These are phyloP conservation scores for Physcomitrellopsis africana DNA, from an alignment of 225 moss, liverwort and hornwort species.

Conservation along the genomic window DNA sequence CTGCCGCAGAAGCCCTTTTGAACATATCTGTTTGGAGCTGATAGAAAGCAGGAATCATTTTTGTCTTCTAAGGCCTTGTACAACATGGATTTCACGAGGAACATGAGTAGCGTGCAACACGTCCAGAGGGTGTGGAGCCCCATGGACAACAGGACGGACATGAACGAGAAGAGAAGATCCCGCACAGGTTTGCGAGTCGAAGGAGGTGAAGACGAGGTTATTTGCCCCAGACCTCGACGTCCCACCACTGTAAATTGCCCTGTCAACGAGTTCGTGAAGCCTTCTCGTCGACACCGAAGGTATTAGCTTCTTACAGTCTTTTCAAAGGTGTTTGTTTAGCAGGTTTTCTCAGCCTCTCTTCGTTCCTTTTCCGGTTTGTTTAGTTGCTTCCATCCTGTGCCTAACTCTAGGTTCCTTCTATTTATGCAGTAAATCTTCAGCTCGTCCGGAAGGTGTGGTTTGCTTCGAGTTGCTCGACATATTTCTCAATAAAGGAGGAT, in stretches of 20 bases:
- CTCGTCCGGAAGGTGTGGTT: constrained; percentile 71
- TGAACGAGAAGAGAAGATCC: constrained; percentile 75
- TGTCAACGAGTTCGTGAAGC: constrained; percentile 72
- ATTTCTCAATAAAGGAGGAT: constrained; percentile 79
- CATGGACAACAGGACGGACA: constrained; percentile 66
- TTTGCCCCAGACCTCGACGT: constrained; percentile 83
- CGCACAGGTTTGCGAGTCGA: constrained; percentile 76
- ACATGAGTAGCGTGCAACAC: constrained; percentile 85
- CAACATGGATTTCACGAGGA: constrained; percentile 82
- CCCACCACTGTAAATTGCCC: constrained; percentile 83
- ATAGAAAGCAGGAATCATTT: no score
- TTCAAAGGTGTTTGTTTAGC: background rate
- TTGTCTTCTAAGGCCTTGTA: no score
- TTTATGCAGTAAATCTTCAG: constrained; percentile 67
- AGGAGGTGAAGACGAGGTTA: constrained; percentile 73
- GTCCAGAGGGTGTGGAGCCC: constrained; percentile 68
- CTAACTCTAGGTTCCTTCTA: no score
- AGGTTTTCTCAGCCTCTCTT: background rate
- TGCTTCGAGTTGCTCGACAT: constrained; percentile 91
- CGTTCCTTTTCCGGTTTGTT: no score
- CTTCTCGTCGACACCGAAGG: constrained; percentile 76
- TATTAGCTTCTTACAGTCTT: background rate
- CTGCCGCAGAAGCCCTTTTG: no score
- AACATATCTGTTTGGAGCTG: no score
- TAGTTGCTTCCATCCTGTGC: no score